Conservation (phyloP, 352 stramenopile species). For the Pythium brassicae region DNA sequence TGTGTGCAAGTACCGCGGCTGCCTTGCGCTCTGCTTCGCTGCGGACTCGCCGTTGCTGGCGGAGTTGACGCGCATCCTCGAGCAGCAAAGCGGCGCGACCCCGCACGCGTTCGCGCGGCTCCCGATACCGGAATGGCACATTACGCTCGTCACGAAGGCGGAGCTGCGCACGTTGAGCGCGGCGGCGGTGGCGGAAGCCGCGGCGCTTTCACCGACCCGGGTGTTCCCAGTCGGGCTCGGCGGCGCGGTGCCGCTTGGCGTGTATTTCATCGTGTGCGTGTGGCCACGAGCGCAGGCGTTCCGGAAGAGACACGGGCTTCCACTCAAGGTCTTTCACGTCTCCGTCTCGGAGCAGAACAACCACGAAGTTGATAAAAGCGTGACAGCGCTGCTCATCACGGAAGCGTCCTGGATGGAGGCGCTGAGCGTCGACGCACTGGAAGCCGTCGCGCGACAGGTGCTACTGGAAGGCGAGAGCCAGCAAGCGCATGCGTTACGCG, state of each 20-base stretch:
- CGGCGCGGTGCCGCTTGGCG: slow-evolving; percentile 10
- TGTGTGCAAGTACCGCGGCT: slow-evolving; percentile 29
- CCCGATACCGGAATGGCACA: slow-evolving; percentile 36
- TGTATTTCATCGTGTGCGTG: slow-evolving; percentile 58
- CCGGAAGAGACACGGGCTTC: slow-evolving; percentile 30
- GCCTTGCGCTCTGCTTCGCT: slow-evolving; percentile 27
- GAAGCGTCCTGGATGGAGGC: slow-evolving; percentile 5
- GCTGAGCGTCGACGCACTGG: slow-evolving; percentile 25
- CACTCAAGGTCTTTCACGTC: slow-evolving; percentile 51
- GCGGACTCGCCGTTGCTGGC: slow-evolving; percentile 13
- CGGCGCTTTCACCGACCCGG: slow-evolving; percentile 17
- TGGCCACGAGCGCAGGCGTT: slow-evolving; percentile 52
- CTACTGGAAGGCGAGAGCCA: slow-evolving; percentile 21
- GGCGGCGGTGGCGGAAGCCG: slow-evolving; percentile 25
- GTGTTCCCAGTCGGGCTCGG: slow-evolving; percentile 46
- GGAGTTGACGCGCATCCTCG: background rate
- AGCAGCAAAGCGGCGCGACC: background rate
- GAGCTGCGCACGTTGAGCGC: slow-evolving; percentile 26
- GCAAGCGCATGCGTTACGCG: slow-evolving; percentile 13
- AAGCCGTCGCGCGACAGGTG: slow-evolving; percentile 25
- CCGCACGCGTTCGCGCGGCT: slow-evolving; percentile 12
- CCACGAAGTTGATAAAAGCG: slow-evolving; percentile 50
- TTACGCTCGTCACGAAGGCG: slow-evolving; percentile 57
- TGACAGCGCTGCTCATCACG: slow-evolving; percentile 20
- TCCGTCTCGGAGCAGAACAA: slow-evolving; percentile 36